These are phyloP conservation scores for Debaryomyces hansenii DNA, from an alignment of 805 yeast species.

Conservation along the genomic window DNA sequence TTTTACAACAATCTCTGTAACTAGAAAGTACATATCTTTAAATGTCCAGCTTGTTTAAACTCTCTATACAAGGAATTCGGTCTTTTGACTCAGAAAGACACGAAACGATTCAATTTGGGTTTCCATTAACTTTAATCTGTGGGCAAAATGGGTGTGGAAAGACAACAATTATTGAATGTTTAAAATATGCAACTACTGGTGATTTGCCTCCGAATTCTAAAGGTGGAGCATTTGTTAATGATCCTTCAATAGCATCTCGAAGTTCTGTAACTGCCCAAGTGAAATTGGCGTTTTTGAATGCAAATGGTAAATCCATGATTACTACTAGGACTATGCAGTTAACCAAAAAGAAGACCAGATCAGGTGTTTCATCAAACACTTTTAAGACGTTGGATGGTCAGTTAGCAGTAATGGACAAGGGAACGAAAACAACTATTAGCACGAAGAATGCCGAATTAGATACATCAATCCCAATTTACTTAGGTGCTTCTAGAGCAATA, in stretches of 20 bases:
- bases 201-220: conserved; percentile 93
- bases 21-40: not conserved
- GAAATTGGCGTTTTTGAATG: conserved; percentile 77
- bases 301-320: conserved; percentile 75
- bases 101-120: conserved; percentile 85
- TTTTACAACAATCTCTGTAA: not conserved
- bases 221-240: conserved; percentile 95
- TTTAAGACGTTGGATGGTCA: conserved; percentile 94
- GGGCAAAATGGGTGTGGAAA: conserved; percentile 97
- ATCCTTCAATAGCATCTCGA: conserved; percentile 78
- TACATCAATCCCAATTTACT: conserved; percentile 69
- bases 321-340: conserved; percentile 84
- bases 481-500: conserved; percentile 88
- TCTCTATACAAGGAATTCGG: conserved; percentile 76
- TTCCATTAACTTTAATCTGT: conserved; percentile 88
- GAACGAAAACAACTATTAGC: conserved; percentile 72
- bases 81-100: conserved; percentile 84
- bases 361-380: conserved; percentile 47
- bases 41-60: conserved; percentile 44
- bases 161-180: conserved; percentile 92
- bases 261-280: conserved; percentile 86
- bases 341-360: conserved; percentile 48
- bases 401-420: conserved; percentile 61
- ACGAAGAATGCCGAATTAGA: conserved; percentile 86
- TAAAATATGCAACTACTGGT: conserved; percentile 93